These are phyloP conservation scores for Candida sonorensis DNA, from an alignment of 805 yeast species.

Conservation along the genomic window DNA sequence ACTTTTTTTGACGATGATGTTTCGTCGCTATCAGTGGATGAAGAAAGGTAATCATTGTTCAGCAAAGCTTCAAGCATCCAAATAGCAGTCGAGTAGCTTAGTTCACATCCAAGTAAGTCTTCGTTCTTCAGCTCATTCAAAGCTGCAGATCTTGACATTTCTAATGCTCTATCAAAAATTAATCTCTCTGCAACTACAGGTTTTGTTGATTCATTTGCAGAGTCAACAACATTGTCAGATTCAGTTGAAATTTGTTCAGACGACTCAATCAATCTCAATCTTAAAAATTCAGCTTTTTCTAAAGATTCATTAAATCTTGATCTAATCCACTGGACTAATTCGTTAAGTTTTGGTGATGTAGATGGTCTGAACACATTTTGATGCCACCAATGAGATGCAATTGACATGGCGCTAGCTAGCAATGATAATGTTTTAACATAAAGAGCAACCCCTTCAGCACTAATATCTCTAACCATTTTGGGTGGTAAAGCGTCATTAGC, in stretches of 20 bases:
- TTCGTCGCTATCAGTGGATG: neutral
- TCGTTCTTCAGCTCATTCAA: constrained; percentile 74
- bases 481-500: constrained; percentile 47
- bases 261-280: constrained; percentile 48
- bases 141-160: constrained; percentile 88
- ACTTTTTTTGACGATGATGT: neutral
- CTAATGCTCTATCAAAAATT: constrained; percentile 88
- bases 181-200: constrained; percentile 70
- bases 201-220: constrained; percentile 3
- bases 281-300: constrained; percentile 79
- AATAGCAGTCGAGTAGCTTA: constrained; percentile 82
- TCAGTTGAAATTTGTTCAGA: constrained; percentile 24
- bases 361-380: constrained; percentile 28
- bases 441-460: constrained; percentile 81
- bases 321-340: constrained; percentile 86
- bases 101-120: constrained; percentile 71
- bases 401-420: constrained; percentile 77
- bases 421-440: constrained; percentile 80
- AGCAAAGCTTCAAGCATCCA: constrained; percentile 93
- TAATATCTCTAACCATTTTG: constrained; percentile 46
- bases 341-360: constrained; percentile 45
- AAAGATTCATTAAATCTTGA: constrained; percentile 82
- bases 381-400: constrained; percentile 90
- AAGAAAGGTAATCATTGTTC: constrained; percentile 34
- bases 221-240: constrained; percentile 1